Conservation (phyloP, 2,329 filamentous ascomycete genomes). For the Fusarium sp. region DNA sequence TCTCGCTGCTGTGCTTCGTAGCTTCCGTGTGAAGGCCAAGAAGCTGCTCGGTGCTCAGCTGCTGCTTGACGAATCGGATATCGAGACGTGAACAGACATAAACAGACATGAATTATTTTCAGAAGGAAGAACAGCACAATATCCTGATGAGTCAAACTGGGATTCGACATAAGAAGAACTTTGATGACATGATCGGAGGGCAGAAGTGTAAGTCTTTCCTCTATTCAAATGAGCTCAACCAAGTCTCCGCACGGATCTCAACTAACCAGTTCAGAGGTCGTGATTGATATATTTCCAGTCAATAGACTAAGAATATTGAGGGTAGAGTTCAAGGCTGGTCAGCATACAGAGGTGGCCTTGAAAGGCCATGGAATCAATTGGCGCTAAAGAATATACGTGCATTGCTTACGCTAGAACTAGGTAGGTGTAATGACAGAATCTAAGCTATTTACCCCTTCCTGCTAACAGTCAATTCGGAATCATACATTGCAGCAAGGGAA, state of each 20-base stretch:
- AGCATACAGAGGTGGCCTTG: neutral
- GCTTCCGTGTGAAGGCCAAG: neutral
- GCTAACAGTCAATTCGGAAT: too few relatives aligned
- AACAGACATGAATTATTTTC: accelerated
- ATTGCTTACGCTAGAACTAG: too few relatives aligned
- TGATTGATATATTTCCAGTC: accelerated
- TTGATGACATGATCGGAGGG: neutral
- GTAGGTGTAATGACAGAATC: too few relatives aligned
- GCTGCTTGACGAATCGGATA: neutral
- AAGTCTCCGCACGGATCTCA: accelerated
- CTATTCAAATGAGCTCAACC: neutral
- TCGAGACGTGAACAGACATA: neutral
- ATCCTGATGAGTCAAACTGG: accelerated
- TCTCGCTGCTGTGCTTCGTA: neutral
- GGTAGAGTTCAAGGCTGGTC: neutral
- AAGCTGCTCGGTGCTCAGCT: neutral
- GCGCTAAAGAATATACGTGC: too few relatives aligned
- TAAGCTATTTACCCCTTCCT: too few relatives aligned
- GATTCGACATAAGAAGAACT: accelerated
- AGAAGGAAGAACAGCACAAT: accelerated
- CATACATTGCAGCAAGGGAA: too few relatives aligned
- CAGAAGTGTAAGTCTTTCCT: neutral
- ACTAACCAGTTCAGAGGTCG: accelerated
- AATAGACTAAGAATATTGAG: accelerated
- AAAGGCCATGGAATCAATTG: accelerated